Conservation (phyloP, 306 rosid genomes). For the Fagus sylvatica region DNA sequence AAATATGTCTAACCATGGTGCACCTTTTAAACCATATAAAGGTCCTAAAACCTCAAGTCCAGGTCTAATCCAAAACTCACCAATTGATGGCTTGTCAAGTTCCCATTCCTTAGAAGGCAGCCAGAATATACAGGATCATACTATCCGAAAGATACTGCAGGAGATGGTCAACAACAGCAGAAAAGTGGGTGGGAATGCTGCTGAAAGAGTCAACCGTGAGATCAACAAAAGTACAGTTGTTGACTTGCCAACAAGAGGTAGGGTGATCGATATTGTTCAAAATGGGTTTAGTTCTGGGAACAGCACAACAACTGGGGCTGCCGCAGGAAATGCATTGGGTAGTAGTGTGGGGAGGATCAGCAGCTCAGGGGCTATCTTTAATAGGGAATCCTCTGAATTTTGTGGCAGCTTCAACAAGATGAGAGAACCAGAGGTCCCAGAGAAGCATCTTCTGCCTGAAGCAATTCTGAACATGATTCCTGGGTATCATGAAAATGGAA, state of each 20-base stretch:
- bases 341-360: constrained; percentile 5
- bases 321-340: background rate
- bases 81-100: constrained; percentile 7
- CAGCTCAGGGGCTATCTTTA: background rate
- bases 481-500: constrained; percentile 6
- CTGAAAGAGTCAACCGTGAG: background rate
- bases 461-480: background rate
- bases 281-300: background rate
- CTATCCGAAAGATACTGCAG: constrained; percentile 24
- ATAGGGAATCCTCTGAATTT: constrained; percentile 4
- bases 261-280: background rate
- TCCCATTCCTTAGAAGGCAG: background rate
- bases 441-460: background rate
- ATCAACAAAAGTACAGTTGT: background rate
- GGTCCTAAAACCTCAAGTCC: constrained; percentile 15
- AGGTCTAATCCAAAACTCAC: background rate
- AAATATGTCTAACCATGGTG: background rate
- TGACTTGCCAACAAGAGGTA: constrained; percentile 2
- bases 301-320: background rate
- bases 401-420: background rate
- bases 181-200: background rate
- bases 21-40: constrained; percentile 15
- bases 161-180: constrained; percentile 28
- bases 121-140: constrained; percentile 1
- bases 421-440: constrained; percentile 13